Evolutionary conservation across 805 yeast species (phyloP).

Genomic region (Priceomyces carsonii): DNA sequence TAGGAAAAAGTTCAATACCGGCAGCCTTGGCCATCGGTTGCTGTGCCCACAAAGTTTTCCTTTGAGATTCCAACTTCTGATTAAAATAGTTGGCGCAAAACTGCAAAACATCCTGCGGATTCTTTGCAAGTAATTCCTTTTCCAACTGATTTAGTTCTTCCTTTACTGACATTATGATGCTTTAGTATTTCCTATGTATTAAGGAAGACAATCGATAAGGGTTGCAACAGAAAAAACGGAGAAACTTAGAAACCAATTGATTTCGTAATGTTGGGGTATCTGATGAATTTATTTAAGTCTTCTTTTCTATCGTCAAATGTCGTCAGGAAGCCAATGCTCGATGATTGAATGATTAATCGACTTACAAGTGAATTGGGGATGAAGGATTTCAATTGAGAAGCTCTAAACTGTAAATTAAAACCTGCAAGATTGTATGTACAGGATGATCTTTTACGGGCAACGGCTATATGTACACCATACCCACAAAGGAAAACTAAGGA

Average conservation of each 20-base stretch:
- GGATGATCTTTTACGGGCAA: too few relatives aligned
- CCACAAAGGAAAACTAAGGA: too few relatives aligned
- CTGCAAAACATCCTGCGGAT: constrained; percentile 70
- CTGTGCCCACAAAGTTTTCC: constrained; percentile 52
- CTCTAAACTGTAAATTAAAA: not conserved
- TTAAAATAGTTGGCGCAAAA: constrained; percentile 76
- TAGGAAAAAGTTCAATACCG: constrained; percentile 50
- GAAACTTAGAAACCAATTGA: too few relatives aligned
- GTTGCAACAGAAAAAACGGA: too few relatives aligned
- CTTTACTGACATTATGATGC: constrained; percentile 10
- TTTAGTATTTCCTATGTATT: too few relatives aligned
- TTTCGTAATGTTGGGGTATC: too few relatives aligned
- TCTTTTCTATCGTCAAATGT: too few relatives aligned
- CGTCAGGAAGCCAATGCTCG: too few relatives aligned
- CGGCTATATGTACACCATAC: too few relatives aligned
- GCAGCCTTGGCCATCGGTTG: constrained; percentile 49
- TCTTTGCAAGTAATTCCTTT: constrained; percentile 48
- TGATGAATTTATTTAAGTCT: too few relatives aligned
- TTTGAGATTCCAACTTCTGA: constrained; percentile 58
- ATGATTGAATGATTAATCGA: constrained; percentile 13
- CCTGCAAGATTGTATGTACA: too few relatives aligned
- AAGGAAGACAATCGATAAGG: too few relatives aligned
- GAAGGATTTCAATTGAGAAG: constrained; percentile 1
- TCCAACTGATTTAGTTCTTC: constrained; percentile 66
- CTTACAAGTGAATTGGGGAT: constrained; percentile 7